phyloP scores from a whole-genome alignment of 2,329 filamentous ascomycete genomes.

The Xylogone sp. region DNA sequence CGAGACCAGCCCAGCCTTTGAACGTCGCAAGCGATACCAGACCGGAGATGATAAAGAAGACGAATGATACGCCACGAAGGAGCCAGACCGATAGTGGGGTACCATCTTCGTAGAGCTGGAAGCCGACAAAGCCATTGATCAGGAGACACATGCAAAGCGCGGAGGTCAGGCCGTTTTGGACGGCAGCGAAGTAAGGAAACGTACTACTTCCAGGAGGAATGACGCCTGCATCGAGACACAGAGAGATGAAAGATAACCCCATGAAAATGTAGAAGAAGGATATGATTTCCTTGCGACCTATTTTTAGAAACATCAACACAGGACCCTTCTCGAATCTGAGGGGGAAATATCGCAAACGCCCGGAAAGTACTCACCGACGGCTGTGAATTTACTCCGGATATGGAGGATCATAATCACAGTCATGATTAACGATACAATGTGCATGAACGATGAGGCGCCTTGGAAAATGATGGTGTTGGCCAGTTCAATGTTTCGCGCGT shows the following conservation, averaged over 20 bases:
- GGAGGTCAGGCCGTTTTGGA: conserved; percentile 80
- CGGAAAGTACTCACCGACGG: conserved; percentile 76
- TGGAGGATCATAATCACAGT: conserved; percentile 97
- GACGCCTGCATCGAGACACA: conserved; percentile 90
- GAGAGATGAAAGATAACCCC: conserved; percentile 80
- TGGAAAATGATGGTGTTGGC: conserved; percentile 99
- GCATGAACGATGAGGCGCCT: conserved; percentile 83
- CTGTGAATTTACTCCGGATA: conserved; percentile 95
- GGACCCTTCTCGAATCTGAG: background rate
- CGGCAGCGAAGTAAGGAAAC: conserved; percentile 88
- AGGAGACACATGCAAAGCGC: conserved; percentile 84
- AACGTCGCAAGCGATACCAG: conserved; percentile 89
- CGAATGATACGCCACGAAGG: conserved; percentile 70
- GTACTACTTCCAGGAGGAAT: conserved; percentile 75
- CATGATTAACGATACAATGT: conserved; percentile 88
- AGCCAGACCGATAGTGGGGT: conserved; percentile 93
- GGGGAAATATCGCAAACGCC: too few relatives aligned
- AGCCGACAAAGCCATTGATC: conserved; percentile 97
- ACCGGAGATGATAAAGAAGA: conserved; percentile 83
- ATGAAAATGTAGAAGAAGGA: conserved; percentile 98
- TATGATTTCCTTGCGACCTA: conserved; percentile 65
- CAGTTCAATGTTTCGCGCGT: conserved; percentile 89
- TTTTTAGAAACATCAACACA: conserved; percentile 13
- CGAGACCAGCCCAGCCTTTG: conserved; percentile 82
- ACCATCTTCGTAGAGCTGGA: conserved; percentile 96